Conservation (phyloP, 441 rosid genomes). For the Geranium incanum region DNA sequence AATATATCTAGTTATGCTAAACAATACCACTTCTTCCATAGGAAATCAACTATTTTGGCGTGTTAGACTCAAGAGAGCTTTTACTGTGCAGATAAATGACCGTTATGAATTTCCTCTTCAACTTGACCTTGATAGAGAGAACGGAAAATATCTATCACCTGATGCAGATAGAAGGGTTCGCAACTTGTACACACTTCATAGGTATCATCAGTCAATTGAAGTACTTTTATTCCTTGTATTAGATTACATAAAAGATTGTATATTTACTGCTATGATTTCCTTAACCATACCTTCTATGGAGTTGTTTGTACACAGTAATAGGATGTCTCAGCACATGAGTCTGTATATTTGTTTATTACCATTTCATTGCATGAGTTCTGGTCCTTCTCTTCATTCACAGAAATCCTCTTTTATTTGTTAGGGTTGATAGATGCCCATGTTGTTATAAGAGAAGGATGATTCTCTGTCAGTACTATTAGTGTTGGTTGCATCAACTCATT, state of each 20-base stretch:
- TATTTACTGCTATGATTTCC: not conserved
- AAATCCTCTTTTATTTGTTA: not conserved
- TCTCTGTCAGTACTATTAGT: not conserved
- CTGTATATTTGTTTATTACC: not conserved
- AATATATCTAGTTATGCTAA: not conserved
- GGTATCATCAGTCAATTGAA: conserved; percentile 34
- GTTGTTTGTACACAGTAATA: not conserved
- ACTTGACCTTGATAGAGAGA: conserved; percentile 60
- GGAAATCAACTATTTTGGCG: not conserved
- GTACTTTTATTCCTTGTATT: not conserved
- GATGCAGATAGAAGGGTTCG: conserved; percentile 82
- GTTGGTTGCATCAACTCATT: not conserved
- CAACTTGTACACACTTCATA: conserved; percentile 86
- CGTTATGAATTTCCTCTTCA: conserved; percentile 49
- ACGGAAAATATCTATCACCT: conserved; percentile 77
- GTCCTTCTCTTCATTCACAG: not conserved
- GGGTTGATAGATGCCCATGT: not conserved
- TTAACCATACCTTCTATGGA: not conserved
- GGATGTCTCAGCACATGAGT: not conserved
- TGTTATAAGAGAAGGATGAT: not conserved
- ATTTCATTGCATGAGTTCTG: not conserved
- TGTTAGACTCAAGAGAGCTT: not conserved
- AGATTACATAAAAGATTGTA: not conserved
- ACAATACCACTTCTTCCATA: not conserved
- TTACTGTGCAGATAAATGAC: conserved; percentile 37